Base-by-base conservation (phyloP, 2,329 filamentous ascomycete genomes). In the Talaromyces sp. region DNA sequence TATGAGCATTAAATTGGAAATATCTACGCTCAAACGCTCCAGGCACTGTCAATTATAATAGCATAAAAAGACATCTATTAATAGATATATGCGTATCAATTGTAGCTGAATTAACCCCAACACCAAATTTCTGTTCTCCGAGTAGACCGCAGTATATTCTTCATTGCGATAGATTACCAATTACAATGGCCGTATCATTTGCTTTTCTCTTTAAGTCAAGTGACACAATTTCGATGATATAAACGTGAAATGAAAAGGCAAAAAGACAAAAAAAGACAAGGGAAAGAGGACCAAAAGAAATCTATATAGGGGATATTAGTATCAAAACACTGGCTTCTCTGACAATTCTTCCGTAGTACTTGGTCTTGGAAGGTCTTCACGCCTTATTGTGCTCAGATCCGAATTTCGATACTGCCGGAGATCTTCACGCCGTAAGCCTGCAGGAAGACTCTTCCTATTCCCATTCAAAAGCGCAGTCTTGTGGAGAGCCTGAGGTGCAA, bases 351-450 rank as follows among this genome's bases (percentile, higher is more conserved):
- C 28, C 14, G 12, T 16, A 23, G 70, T 65, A 53, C 66, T 69
- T 30, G 71, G 70, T 31, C 69, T 66, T 5, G 73, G 50, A 33
- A 76, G 74, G 33, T 73, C 73, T 6, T 75, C 73, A 30, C 70
- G 65, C 70, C 74, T 70, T 47, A 72, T 71, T 14, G 67, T 61
- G 61, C 72, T 75, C 18, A 76, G 66, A 63, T 76, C 74, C n/a
- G 73, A 74, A 58, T 75, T 75, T 44, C 73, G 73, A 62, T 76
- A 76, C 57, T 68, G 73, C 44, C 67, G 67, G 53, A 72, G 60
- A 16, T 75, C 73, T 60, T 75, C 73, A 23, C 73, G 71, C 10
- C 70, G 68, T 4, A 76, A 64, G 16, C 73, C 72, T 28, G 6
- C 28, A 69, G 72, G 23, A 73, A 60, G 56, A 73, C 70, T 55